phyloP scores from a whole-genome alignment of 83 land plant species.

The Isoetes engelmannii region DNA sequence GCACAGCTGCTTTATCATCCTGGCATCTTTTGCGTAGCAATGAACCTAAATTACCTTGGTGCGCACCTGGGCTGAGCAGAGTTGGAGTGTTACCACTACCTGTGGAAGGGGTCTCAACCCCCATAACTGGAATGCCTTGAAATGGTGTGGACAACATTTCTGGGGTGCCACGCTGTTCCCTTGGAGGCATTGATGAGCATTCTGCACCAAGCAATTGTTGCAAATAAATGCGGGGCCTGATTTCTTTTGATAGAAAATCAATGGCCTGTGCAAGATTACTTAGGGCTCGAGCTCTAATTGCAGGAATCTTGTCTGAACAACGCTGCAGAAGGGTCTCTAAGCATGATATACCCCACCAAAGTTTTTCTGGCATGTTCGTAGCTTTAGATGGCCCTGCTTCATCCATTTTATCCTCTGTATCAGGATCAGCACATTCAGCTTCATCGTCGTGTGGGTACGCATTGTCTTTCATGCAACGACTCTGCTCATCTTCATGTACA shows the following conservation, averaged over 20 bases:
- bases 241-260: conserved; percentile 34
- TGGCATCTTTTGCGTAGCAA: conserved; percentile 56
- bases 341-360: conserved; percentile 49
- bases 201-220: conserved; percentile 28
- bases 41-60: conserved; percentile 34
- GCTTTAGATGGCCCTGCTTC: neutral
- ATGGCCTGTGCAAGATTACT: conserved; percentile 54
- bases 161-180: neutral
- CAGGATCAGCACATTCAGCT: neutral
- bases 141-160: conserved; percentile 20
- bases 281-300: conserved; percentile 66
- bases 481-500: neutral
- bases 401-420: neutral
- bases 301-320: conserved; percentile 54
- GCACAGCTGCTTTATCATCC: conserved; percentile 80
- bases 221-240: conserved; percentile 25
- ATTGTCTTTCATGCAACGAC: neutral
- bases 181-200: too few relatives aligned
- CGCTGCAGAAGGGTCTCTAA: conserved; percentile 54
- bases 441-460: neutral
- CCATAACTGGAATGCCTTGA: conserved; percentile 16
- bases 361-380: neutral
- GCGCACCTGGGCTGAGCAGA: conserved; percentile 32
- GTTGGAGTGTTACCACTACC: conserved; percentile 18
- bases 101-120: conserved; percentile 30